Base-by-base conservation (phyloP, 2,329 filamentous ascomycete genomes). In the Penicillium corylophilum region DNA sequence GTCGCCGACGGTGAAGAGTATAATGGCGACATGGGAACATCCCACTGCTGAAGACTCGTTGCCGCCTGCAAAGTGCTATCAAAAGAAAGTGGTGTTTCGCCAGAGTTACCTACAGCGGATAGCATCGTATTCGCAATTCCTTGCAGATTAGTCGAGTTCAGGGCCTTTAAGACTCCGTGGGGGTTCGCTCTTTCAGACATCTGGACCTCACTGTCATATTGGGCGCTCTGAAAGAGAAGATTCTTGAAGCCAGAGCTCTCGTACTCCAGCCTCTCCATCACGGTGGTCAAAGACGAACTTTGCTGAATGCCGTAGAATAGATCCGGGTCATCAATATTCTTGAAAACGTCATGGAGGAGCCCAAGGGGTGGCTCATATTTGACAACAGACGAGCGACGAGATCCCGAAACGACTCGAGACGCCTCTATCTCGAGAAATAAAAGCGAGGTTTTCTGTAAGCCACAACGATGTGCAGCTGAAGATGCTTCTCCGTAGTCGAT, bases 281-380 rank as follows among this genome's bases (percentile, higher is more conserved):
- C 87, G 10, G 87, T 90, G 15, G 82, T 78, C 15, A 99, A 74
- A 51, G 85, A 91, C 6, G 90, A 82, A 36, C 83, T 83, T 69
- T 95, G 88, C 38, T 89, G 83, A 7, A 96, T 80, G 4, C 94
- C 95, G 66, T 99, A 99, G 69, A 95, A 99, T 0, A 91, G 87
- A 69, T 99, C 94, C 1, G 92, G 93, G 64, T 99, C 95, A 65
- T 96, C 92, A 42, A 99, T 88, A 54, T 90, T 93, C 66, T 90
- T 88, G 68, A 94, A 99, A 2, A 99, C 92, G 1, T 82, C 78
- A 40, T 96, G 79, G 12, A 97, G 77, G 1, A 95, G 78, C 26
- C 89, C 83, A 3, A 82, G 79, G 6, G 89, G 82, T 23, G 85
- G 74, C 42, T 77, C 67, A 59, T 59, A 71, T 68, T 80, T 77